These are phyloP conservation scores for Tylopilus sp. DNA, from an alignment of 768 basidiomycete species.

Conservation along the genomic window DNA sequence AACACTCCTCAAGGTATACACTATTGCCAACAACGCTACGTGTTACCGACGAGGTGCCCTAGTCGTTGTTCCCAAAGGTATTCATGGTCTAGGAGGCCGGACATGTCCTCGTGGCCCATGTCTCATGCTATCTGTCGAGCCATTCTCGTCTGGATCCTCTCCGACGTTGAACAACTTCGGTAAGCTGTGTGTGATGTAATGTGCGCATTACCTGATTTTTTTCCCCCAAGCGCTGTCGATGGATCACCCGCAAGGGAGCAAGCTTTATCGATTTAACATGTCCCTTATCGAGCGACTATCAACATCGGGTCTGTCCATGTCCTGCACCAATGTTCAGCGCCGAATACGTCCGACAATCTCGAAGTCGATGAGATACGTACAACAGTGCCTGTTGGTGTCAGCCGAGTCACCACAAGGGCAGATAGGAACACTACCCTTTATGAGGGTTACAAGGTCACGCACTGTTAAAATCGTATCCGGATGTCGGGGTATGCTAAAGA, in stretches of 20 bases:
- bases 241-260: slow-evolving; percentile 55
- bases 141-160: slow-evolving; percentile 76
- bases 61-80: slow-evolving; percentile 60
- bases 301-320: slow-evolving; percentile 56
- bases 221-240: slow-evolving; percentile 57
- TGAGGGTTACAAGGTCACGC: slow-evolving; percentile 57
- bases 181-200: slow-evolving; percentile 30
- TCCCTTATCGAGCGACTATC: slow-evolving; percentile 77
- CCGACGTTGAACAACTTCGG: slow-evolving; percentile 60
- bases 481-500: slow-evolving; percentile 61
- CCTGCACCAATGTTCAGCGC: slow-evolving; percentile 66
- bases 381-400: fast-evolving
- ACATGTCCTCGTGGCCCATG: slow-evolving; percentile 77
- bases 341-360: slow-evolving; percentile 75
- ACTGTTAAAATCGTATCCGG: slow-evolving; percentile 46
- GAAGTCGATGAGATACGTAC: slow-evolving; percentile 35
- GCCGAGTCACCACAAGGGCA: neutral
- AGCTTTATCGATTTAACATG: slow-evolving; percentile 64
- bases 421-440: slow-evolving; percentile 59
- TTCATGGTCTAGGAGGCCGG: slow-evolving; percentile 80
- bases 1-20: slow-evolving; percentile 49
- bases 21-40: no score
- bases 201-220: neutral
- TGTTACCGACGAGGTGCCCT: no score
- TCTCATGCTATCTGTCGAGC: slow-evolving; percentile 68